A percentile compares a stretch with the other conserved stretches of the same genome.
phyloP scores from a whole-genome alignment of 768 basidiomycete genomes.

The Chalciporus chontae region DNA sequence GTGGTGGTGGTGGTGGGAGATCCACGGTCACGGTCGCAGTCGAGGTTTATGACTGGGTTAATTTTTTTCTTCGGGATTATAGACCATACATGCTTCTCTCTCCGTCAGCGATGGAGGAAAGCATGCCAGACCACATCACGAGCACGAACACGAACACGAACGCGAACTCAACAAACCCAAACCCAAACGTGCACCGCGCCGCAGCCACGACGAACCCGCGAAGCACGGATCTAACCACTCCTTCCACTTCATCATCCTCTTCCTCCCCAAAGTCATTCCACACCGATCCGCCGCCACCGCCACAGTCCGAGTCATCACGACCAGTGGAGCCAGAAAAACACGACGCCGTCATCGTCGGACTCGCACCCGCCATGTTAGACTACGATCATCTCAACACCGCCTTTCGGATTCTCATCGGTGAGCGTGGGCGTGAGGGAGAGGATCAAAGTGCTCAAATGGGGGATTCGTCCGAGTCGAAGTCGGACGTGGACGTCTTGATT shows the following conservation, averaged over 20 bases:
- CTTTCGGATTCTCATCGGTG: constrained; percentile 58
- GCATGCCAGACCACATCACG: constrained; percentile 15
- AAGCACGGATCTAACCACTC: background rate
- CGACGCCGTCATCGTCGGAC: constrained; percentile 64
- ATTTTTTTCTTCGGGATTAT: background rate
- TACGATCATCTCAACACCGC: constrained; percentile 60
- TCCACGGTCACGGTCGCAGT: no score
- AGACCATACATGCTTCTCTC: constrained; percentile 61
- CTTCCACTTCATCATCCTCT: background rate
- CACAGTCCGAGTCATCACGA: no score
- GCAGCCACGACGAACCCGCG: background rate
- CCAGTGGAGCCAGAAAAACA: constrained; percentile 15
- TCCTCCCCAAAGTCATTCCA: background rate
- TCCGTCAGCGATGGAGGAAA: constrained; percentile 43
- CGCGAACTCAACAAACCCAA: background rate
- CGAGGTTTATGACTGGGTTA: no score
- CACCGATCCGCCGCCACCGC: background rate
- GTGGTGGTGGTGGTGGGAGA: background rate
- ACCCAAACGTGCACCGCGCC: background rate
- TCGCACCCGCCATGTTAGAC: constrained; percentile 48
- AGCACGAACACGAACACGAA: background rate
- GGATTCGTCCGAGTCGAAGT: no score
- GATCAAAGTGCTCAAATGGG: no score
- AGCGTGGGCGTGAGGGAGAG: constrained; percentile 31
- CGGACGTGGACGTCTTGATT: background rate